A percentile compares a stretch with the other conserved stretches of the same genome.
phyloP scores from a whole-genome alignment of 2,329 filamentous ascomycete genomes.

The Exophiala calicioides region DNA sequence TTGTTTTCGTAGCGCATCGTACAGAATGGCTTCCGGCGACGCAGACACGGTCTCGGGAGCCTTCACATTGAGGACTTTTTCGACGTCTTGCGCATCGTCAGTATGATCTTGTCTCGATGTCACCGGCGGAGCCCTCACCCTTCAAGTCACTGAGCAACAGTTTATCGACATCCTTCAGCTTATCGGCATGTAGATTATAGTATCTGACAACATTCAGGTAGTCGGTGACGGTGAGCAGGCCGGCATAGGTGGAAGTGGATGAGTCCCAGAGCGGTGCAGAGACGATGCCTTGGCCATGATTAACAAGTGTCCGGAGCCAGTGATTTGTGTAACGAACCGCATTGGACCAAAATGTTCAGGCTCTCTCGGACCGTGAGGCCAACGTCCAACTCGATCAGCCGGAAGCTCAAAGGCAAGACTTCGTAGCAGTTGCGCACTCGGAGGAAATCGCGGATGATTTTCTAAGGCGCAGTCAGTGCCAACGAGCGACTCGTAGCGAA shows the following conservation, averaged over 20 bases:
- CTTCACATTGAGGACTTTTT: conserved; percentile 85
- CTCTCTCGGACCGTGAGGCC: conserved; percentile 96
- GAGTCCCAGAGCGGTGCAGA: conserved; percentile 98
- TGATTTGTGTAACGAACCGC: conserved; percentile 60
- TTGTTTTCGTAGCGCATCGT: conserved; percentile 94
- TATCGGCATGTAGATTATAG: conserved; percentile 95
- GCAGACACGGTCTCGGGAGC: conserved; percentile 96
- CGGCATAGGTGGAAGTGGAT: conserved; percentile 86
- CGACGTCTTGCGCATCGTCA: conserved; percentile 67
- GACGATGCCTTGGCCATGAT: conserved; percentile 72
- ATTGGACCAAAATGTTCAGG: conserved; percentile 90
- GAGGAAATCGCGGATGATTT: conserved; percentile 90
- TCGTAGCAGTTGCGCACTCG: conserved; percentile 97
- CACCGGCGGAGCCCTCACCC: conserved; percentile 56
- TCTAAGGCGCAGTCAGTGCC: conserved; percentile 53
- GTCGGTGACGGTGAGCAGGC: conserved; percentile 90
- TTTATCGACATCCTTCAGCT: conserved; percentile 85
- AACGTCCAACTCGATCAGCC: conserved; percentile 93
- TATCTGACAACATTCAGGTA: conserved; percentile 99
- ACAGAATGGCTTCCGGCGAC: conserved; percentile 83
- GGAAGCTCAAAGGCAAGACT: conserved; percentile 92
- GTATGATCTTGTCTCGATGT: not conserved
- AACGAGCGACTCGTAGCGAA: not conserved
- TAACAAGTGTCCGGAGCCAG: conserved; percentile 1
- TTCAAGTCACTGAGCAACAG: conserved; percentile 89